Evolutionary conservation across 2,329 filamentous ascomycete genomes (phyloP).

Genomic region (Paraphaeosphaeria sporulosa): DNA sequence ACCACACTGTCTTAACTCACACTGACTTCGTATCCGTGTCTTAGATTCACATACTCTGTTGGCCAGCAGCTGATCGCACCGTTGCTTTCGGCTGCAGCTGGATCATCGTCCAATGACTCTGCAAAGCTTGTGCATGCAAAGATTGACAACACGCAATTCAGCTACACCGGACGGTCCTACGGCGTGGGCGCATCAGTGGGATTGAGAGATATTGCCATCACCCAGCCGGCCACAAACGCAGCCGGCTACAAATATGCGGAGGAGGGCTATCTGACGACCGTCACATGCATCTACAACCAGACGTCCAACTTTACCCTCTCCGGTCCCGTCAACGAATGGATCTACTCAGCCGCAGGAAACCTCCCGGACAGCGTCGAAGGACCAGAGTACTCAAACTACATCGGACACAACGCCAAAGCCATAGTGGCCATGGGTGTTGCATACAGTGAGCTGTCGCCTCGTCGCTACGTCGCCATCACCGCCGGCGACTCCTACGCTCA

Average conservation of each 20-base stretch:
- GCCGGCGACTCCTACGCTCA: conserved; percentile 38
- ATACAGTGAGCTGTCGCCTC: conserved; percentile 29
- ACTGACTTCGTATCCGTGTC: too few species aligned
- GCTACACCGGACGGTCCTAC: conserved; percentile 48
- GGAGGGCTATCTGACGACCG: conserved; percentile 40
- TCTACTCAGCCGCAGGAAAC: conserved; percentile 31
- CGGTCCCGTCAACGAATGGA: conserved; percentile 32
- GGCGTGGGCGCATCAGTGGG: conserved; percentile 53
- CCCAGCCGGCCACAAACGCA: conserved; percentile 23
- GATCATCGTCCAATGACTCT: conserved; percentile 29
- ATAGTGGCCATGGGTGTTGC: conserved; percentile 45
- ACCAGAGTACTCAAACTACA: conserved; percentile 41
- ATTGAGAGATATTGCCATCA: conserved; percentile 28
- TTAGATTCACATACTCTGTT: conserved; percentile 39
- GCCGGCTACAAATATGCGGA: conserved; percentile 46
- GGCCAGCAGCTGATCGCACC: conserved; percentile 34
- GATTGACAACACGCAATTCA: conserved; percentile 38
- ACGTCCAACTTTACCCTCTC: conserved; percentile 41
- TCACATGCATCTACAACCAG: conserved; percentile 49
- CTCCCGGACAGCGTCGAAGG: conserved; percentile 34
- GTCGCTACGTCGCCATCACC: conserved; percentile 41
- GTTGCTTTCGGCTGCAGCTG: conserved; percentile 33
- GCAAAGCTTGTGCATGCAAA: conserved; percentile 31
- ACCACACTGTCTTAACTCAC: too few species aligned
- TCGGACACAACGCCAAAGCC: conserved; percentile 34